phyloP scores from a whole-genome alignment of 805 yeast species.

The Candida boidinii region DNA sequence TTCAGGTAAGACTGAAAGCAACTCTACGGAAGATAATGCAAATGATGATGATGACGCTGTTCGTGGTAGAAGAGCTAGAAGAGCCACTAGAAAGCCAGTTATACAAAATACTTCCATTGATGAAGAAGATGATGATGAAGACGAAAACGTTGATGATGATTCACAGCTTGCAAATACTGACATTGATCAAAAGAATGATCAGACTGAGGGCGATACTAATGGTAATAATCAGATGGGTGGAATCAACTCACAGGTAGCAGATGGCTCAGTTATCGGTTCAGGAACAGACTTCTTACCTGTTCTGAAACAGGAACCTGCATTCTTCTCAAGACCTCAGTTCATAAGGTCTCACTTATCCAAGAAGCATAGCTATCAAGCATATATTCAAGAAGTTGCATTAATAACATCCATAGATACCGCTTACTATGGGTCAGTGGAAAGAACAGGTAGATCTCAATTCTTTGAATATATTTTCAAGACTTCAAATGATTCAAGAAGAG shows the following conservation, averaged over 20 bases:
- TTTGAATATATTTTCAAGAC: constrained; percentile 21
- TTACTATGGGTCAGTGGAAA: constrained; percentile 12
- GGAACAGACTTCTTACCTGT: no score
- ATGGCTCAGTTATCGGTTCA: no score
- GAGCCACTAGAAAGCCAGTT: constrained; percentile 10
- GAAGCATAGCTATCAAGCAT: no score
- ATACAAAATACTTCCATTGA: no score
- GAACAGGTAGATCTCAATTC: constrained; percentile 6
- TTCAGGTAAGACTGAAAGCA: constrained; percentile 6
- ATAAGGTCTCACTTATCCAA: no score
- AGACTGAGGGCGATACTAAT: constrained; percentile 3
- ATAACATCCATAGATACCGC: no score
- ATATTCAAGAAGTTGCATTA: no score
- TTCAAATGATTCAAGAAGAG: constrained; percentile 21
- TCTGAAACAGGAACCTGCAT: no score
- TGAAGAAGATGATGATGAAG: constrained; percentile 6
- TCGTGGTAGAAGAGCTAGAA: constrained; percentile 7
- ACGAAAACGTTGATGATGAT: constrained; percentile 7
- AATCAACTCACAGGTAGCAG: no score
- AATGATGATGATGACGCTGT: constrained; percentile 18
- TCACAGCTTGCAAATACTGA: constrained; percentile 3
- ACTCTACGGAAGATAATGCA: constrained; percentile 17
- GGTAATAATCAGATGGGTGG: constrained; percentile 6
- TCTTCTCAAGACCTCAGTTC: no score
- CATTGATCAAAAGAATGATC: constrained; percentile 1